A percentile compares a stretch with the other conserved stretches of the same genome.
Evolutionary conservation across 495 filamentous ascomycete genomes (phyloP).

Genomic region (Parachaetomium inaequale): DNA sequence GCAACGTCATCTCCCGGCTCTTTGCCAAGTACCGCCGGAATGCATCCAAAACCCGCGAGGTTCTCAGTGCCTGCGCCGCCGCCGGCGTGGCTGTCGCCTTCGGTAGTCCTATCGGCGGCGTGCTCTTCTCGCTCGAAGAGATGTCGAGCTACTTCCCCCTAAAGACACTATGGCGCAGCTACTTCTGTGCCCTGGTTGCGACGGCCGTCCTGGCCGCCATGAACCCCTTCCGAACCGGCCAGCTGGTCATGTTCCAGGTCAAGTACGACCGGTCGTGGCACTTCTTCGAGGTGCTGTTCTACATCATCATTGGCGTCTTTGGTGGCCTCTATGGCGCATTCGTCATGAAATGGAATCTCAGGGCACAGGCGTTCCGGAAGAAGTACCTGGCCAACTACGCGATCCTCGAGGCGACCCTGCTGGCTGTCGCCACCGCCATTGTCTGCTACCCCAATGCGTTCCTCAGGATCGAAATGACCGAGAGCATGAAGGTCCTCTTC

Average conservation of each 20-base stretch:
- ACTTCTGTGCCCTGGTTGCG: conserved; percentile 95
- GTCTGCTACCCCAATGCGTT: conserved; percentile 97
- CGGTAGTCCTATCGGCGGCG: conserved; percentile 94
- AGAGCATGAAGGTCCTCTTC: conserved; percentile 98
- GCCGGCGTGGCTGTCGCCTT: conserved; percentile 96
- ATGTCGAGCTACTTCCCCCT: conserved; percentile 98
- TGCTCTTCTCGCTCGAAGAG: conserved; percentile 95
- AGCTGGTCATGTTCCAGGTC: conserved; percentile 99
- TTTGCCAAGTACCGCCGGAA: conserved; percentile 92
- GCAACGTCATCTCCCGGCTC: conserved; percentile 90
- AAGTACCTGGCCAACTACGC: conserved; percentile 85
- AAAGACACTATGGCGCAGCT: conserved; percentile 97
- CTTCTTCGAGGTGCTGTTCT: conserved; percentile 94
- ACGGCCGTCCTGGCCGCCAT: conserved; percentile 91
- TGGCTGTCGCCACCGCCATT: conserved; percentile 80
- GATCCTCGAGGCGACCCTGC: conserved; percentile 78
- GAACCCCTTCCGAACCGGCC: conserved; percentile 98
- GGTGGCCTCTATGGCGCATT: conserved; percentile 95
- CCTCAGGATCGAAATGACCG: conserved; percentile 95
- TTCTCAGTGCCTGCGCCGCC: conserved; percentile 88
- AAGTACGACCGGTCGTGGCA: conserved; percentile 96
- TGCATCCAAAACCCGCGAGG: conserved; percentile 92
- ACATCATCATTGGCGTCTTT: conserved; percentile 85
- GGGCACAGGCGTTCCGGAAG: conserved; percentile 88
- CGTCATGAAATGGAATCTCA: conserved; percentile 97